Evolutionary conservation across 306 rosid species (phyloP), one percentile per base, ranked within the genome.

Genomic region (Gastrolobium villosum): DNA sequence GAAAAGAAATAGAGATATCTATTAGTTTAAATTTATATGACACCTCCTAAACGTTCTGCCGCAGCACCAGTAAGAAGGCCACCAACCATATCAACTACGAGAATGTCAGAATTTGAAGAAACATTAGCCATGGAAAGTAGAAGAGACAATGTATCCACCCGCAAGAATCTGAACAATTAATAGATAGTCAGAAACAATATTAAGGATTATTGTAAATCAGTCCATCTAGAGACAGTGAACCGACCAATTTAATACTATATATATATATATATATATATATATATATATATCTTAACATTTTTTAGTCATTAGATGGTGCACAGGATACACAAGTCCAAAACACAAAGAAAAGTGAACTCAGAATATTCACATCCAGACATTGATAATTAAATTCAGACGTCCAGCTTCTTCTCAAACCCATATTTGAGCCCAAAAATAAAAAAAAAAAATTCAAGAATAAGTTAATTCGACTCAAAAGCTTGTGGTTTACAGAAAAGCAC

Each of bases 21-120:
- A 75, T 49, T 14, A 13, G 44, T 49, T 32, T 41, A 80, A 70
- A 76, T 5, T 28, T 59, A 53, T 49, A 45, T 7, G 72, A 39
- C 20, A 90, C 99, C 99, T 95, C 97, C 99, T 84, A 91, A 82
- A 37, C 97, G 93, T 83, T 95, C 98, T 20, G 99, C 99, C 82
- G 85, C 91, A n/a, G 97, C 91, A 78, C 99, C 99, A 52, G 99
- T 95, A 63, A 94, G 83, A 82, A 94, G 90, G 71, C 99, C 97
- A 70, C 94, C 93, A 83, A 92, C 86, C 96, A 88, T 88, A 79
- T 95, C 99, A 82, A 92, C 87, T 13, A 92, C 86, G 10, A 95
- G 91, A 84, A 91, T 85, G 60, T 95, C 98, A 65, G 98, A 95
- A 85, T 91, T 87, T 74, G 98, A 82, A 82, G 91, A 86, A 70